A percentile compares a stretch with the other conserved stretches of the same genome.
phyloP scores from a whole-genome alignment of 2,329 filamentous ascomycete species.

The Penicillium paneum region DNA sequence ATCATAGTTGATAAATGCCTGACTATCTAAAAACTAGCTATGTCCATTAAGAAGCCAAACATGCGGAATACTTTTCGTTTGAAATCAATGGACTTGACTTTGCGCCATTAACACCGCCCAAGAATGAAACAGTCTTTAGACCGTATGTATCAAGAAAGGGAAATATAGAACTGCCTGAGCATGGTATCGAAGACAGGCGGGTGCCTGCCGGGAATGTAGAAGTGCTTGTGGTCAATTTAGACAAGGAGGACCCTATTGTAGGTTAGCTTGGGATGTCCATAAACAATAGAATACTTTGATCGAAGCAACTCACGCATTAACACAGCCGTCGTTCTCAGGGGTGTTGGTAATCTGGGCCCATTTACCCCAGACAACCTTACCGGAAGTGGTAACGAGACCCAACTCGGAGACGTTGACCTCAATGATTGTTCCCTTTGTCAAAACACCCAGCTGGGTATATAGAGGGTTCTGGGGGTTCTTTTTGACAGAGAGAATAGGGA shows the following conservation, averaged over 20 bases:
- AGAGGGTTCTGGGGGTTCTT: conserved; percentile 86
- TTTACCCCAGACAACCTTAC: conserved; percentile 90
- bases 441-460: conserved; percentile 87
- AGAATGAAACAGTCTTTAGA: conserved; percentile 18
- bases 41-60: conserved; percentile 14
- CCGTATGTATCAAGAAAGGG: conserved; percentile 17
- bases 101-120: conserved; percentile 27
- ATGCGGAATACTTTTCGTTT: conserved; percentile 26
- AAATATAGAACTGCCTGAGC: conserved; percentile 18
- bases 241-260: conserved; percentile 22
- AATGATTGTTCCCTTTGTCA: conserved; percentile 79
- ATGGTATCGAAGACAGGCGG: conserved; percentile 23
- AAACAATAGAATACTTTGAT: neutral
- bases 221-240: conserved; percentile 15
- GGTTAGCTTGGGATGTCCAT: neutral
- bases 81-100: conserved; percentile 20
- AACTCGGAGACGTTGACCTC: conserved; percentile 94
- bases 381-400: conserved; percentile 82
- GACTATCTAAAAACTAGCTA: conserved; percentile 21
- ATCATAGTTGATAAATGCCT: conserved; percentile 18
- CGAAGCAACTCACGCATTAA: conserved; percentile 15
- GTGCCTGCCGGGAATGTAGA: conserved; percentile 13
- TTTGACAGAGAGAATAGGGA: conserved; percentile 74
- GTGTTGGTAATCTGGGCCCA: conserved; percentile 65
- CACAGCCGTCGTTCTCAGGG: conserved; percentile 12